These are phyloP conservation scores for Nakazawaea siamensis DNA, from an alignment of 805 yeast genomes.

Conservation along the genomic window DNA sequence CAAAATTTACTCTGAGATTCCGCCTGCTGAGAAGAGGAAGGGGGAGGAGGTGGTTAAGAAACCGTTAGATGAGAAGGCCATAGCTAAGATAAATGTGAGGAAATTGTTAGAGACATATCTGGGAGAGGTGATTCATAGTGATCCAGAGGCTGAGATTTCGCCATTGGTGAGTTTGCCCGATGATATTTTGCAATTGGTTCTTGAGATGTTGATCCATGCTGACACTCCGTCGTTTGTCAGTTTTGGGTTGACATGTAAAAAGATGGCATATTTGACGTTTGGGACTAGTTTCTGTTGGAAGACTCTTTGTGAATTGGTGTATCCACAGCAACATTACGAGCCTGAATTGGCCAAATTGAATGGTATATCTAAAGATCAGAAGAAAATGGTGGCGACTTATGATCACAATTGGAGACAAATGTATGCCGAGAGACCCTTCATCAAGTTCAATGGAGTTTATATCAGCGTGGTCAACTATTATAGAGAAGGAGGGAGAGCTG, in stretches of 20 bases:
- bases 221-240: slow-evolving; percentile 62
- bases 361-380: slow-evolving; percentile 25
- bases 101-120: slow-evolving; percentile 29
- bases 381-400: slow-evolving; percentile 30
- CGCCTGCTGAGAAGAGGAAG: slow-evolving; percentile 14
- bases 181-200: slow-evolving; percentile 47
- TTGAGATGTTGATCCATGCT: slow-evolving; percentile 33
- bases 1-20: slow-evolving; percentile 26
- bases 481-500: slow-evolving; percentile 72
- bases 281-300: slow-evolving; percentile 42
- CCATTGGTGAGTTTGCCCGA: slow-evolving; percentile 40
- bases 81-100: slow-evolving; percentile 34
- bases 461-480: slow-evolving; percentile 79
- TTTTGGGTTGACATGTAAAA: slow-evolving; percentile 51
- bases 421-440: slow-evolving; percentile 61
- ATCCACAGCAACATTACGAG: slow-evolving; percentile 46
- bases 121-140: slow-evolving; percentile 15
- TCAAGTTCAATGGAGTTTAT: slow-evolving; percentile 78
- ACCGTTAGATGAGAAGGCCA: slow-evolving; percentile 24
- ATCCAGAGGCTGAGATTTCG: slow-evolving; percentile 13
- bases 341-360: slow-evolving; percentile 30
- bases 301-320: slow-evolving; percentile 38
- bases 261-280: slow-evolving; percentile 50
- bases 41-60: neutral
- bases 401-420: slow-evolving; percentile 38